These are phyloP conservation scores for Shiraia sp. DNA, from an alignment of 2,329 filamentous ascomycete genomes.

Conservation along the genomic window DNA sequence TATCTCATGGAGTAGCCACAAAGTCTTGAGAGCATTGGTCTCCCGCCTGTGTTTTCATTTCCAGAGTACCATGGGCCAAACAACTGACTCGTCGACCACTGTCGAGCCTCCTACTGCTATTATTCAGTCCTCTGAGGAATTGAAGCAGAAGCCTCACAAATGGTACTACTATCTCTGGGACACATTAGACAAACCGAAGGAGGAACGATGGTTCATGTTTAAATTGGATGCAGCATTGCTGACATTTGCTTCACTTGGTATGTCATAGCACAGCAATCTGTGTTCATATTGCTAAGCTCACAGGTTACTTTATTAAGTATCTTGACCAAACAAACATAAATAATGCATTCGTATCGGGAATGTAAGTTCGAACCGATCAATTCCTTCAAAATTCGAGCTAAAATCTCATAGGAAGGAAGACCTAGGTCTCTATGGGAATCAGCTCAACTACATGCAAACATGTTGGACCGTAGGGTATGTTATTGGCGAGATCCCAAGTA, in stretches of 20 bases:
- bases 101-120: neutral
- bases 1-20: neutral
- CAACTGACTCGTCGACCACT: conserved; percentile 1
- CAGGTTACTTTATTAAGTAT: conserved; percentile 57
- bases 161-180: conserved; percentile 59
- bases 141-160: conserved; percentile 30
- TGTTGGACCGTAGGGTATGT: conserved; percentile 66
- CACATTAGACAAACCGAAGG: conserved; percentile 55
- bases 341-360: conserved; percentile 35
- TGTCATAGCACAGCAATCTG: conserved; percentile 1
- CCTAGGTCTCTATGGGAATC: conserved; percentile 55
- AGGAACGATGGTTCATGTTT: conserved; percentile 54
- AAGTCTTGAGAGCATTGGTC: neutral
- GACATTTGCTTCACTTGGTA: conserved; percentile 52
- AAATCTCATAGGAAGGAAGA: conserved; percentile 53
- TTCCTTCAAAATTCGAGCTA: neutral
- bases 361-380: conserved; percentile 18
- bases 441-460: conserved; percentile 61
- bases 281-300: neutral
- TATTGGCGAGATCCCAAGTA: conserved; percentile 56
- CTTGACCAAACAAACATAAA: conserved; percentile 51
- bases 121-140: conserved; percentile 5
- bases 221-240: conserved; percentile 55
- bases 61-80: conserved; percentile 1
- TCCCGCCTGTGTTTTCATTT: neutral